phyloP scores from a whole-genome alignment of 768 basidiomycete genomes.

The Agaricus blazei region DNA sequence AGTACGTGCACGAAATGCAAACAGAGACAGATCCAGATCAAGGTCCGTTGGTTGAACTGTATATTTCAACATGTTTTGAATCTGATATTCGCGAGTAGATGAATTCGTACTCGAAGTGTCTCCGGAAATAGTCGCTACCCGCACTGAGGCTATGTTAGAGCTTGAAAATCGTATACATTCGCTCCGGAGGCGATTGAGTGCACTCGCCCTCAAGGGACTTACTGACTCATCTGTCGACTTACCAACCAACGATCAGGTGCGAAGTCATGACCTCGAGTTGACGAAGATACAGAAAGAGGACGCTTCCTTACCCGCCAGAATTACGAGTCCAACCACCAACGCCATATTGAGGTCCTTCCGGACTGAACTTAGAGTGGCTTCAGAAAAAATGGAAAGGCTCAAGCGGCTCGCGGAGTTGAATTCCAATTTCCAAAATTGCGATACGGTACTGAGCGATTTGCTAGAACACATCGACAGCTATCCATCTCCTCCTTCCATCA shows the following conservation, averaged over 20 bases:
- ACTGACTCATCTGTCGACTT: conserved; percentile 45
- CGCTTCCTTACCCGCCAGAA: conserved; percentile 37
- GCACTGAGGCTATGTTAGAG: conserved; percentile 35
- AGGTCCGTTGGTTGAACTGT: conserved; percentile 8
- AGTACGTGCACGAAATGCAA: neutral
- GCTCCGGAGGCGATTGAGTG: conserved; percentile 55
- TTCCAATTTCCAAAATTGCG: conserved; percentile 48
- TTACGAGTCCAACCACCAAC: conserved; percentile 37
- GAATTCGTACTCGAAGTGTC: conserved; percentile 46
- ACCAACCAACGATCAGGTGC: conserved; percentile 45
- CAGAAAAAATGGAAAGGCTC: conserved; percentile 44
- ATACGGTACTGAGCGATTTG: conserved; percentile 76
- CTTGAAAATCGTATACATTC: conserved; percentile 45
- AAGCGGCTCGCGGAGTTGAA: conserved; percentile 51
- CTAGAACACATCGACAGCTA: conserved; percentile 85
- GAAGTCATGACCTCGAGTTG: conserved; percentile 44
- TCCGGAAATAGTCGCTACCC: conserved; percentile 26
- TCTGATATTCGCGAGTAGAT: conserved; percentile 32
- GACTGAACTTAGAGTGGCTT: conserved; percentile 51
- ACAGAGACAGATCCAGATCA: neutral
- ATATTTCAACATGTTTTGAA: neutral
- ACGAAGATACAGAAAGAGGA: conserved; percentile 39
- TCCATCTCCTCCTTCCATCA: conserved; percentile 51
- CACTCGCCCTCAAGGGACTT: conserved; percentile 53
- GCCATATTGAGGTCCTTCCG: conserved; percentile 60